Conservation (phyloP, 163 green algal species). For the Volvox carteri region DNA sequence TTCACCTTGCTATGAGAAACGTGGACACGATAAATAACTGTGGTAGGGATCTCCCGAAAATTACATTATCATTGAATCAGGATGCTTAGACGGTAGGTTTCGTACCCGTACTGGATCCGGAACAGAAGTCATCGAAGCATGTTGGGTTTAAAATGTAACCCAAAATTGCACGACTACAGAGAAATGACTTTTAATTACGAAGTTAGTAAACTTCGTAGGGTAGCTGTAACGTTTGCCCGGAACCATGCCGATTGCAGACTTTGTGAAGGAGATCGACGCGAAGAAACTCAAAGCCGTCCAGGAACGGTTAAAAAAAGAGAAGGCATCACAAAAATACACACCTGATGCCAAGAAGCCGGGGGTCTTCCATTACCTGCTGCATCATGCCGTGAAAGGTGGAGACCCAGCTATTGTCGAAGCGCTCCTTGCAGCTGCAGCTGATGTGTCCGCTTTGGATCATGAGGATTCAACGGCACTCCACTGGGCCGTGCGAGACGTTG, state of each 20-base stretch:
- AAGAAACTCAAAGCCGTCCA: constrained; percentile 37
- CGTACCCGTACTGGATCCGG: no score
- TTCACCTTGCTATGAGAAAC: no score
- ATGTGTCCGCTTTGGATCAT: constrained; percentile 31
- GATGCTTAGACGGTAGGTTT: no score
- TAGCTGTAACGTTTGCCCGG: no score
- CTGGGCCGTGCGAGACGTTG: background rate
- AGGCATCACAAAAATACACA: constrained; percentile 23
- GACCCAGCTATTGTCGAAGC: constrained; percentile 31
- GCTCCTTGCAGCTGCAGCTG: constrained; percentile 22
- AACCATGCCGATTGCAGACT: constrained; percentile 41
- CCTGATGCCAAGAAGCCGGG: constrained; percentile 32
- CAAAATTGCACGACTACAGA: no score
- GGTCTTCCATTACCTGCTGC: constrained; percentile 3
- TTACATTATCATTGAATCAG: no score
- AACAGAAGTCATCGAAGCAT: no score
- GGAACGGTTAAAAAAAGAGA: constrained; percentile 39
- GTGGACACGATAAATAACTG: no score
- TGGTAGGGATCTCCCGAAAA: no score
- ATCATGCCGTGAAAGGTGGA: constrained; percentile 4
- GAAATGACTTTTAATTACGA: no score
- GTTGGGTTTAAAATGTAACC: no score
- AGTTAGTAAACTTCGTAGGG: no score
- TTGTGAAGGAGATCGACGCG: constrained; percentile 44
- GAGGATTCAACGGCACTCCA: constrained; percentile 27